Evolutionary conservation across 1,139 yeast genomes (phyloP).

Genomic region (Pichia sp.): DNA sequence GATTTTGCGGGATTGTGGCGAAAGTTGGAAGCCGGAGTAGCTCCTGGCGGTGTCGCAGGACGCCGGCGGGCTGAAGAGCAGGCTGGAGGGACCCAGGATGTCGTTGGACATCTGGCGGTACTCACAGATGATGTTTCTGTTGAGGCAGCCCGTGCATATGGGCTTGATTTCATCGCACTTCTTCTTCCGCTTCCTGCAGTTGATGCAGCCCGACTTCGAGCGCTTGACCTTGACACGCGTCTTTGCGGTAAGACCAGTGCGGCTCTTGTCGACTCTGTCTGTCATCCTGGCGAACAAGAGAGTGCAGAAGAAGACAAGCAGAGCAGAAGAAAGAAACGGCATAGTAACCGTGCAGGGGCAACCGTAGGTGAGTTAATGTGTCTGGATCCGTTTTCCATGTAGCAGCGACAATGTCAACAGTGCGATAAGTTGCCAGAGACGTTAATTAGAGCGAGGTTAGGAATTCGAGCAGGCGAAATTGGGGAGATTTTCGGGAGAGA

Average conservation of each 20-base stretch:
- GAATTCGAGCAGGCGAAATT: too few species aligned
- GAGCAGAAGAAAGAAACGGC: too few species aligned
- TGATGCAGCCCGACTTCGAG: slow-evolving; percentile 26
- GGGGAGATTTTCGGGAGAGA: too few species aligned
- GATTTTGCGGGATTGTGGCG: slow-evolving; percentile 11
- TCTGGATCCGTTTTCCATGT: too few species aligned
- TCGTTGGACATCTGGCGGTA: slow-evolving; percentile 13
- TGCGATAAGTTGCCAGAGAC: neutral
- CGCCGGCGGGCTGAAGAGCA: neutral
- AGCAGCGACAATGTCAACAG: neutral
- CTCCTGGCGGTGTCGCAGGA: neutral
- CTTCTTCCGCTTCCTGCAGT: slow-evolving; percentile 28
- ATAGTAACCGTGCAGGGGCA: too few species aligned
- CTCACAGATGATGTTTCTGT: slow-evolving; percentile 24
- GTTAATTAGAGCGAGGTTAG: too few species aligned
- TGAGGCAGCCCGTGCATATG: slow-evolving; percentile 30
- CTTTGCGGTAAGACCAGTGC: too few species aligned
- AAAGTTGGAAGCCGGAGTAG: too few species aligned
- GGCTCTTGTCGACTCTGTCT: too few species aligned
- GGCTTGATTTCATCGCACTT: slow-evolving; percentile 33
- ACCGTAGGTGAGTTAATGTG: too few species aligned
- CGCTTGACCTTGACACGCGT: slow-evolving; percentile 12
- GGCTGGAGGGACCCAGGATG: neutral
- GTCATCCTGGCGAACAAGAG: too few species aligned
- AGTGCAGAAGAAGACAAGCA: too few species aligned